Conservation (phyloP, 164 flowering plant species). For the Liquidambar formosana region DNA sequence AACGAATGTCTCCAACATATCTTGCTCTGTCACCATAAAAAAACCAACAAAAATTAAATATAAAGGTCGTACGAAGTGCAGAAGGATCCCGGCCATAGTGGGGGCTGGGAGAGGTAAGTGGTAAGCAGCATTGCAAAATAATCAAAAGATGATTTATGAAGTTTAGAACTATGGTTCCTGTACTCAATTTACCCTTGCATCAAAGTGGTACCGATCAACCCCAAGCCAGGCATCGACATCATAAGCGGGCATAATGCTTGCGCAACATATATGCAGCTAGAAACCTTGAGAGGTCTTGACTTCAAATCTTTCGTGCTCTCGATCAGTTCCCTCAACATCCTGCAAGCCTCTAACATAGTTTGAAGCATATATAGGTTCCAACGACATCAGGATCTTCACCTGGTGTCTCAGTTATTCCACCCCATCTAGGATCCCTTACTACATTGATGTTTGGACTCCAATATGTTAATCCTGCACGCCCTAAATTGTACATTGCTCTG, state of each 20-base stretch:
- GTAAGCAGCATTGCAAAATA: no score
- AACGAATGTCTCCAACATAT: constrained; percentile 8
- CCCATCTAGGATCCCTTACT: constrained; percentile 31
- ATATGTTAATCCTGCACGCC: constrained; percentile 24
- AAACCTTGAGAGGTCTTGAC: constrained; percentile 24
- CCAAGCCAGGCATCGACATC: constrained; percentile 30
- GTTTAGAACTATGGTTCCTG: no score
- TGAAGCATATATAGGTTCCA: constrained; percentile 12
- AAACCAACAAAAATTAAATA: no score
- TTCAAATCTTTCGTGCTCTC: constrained; percentile 7
- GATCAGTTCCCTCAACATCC: constrained; percentile 19
- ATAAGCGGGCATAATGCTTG: constrained; percentile 28
- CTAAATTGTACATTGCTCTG: constrained; percentile 24
- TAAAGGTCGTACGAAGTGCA: no score
- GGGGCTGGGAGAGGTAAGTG: no score
- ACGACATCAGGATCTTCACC: constrained; percentile 26
- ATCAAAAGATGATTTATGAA: no score
- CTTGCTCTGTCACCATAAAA: constrained; percentile 12
- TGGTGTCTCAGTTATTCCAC: constrained; percentile 20
- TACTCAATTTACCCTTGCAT: constrained; percentile 14
- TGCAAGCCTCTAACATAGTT: constrained; percentile 30
- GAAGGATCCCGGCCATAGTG: no score
- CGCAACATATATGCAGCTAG: constrained; percentile 31
- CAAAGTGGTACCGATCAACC: constrained; percentile 4
- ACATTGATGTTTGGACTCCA: constrained; percentile 31